Evolutionary conservation across 2,329 filamentous ascomycete genomes (phyloP), one percentile per base, ranked within the genome.

Genomic region (Ceratocystis harringtonii): DNA sequence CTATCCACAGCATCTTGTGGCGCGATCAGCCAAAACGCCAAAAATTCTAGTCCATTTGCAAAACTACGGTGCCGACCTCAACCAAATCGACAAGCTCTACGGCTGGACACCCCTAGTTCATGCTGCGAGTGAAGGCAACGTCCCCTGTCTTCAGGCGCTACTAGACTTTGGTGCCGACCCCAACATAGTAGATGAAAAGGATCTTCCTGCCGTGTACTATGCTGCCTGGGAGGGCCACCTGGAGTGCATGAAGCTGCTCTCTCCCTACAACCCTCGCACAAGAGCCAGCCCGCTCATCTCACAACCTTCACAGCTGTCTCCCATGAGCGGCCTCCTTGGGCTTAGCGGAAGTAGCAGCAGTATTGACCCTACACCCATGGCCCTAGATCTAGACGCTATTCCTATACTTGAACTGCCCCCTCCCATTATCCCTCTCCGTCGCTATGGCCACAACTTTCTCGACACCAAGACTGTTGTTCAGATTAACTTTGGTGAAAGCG

Each of bases 381-480:
- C 84, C 10, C 79, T 88, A 68, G 91, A 96, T 71, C 83, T 83
- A 0, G 92, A 97, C 75, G 89, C 89, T 1, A 99, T 99, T 65
- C 94, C 94, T 1, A 84, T 91, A 69, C 85, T 99, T 41, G 92
- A 92, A 70, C 80, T 99, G 12, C 94, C 94, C 25, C 94, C 94
- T 22, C 94, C 94, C 0, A 97, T 99, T 69, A 96, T 99, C 69
- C 94, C 94, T 0, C 80, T 97, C 61, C 84, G 94, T 70, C 84
- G 94, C 71, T 99, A 99, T 71, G 94, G 94, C 17, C 94, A 99
- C 77, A 99, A 97, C 75, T 99, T 99, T 79, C 80, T 99, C 44
- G 94, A 99, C 72, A 96, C 90, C 36, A 99, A 97, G 77, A 95
- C 92, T 0, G 95, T 96, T 69, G 86, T 99, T 12, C 90, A 96